Evolutionary conservation across 495 filamentous ascomycete genomes (phyloP).

Genomic region (Xylaria venustula): DNA sequence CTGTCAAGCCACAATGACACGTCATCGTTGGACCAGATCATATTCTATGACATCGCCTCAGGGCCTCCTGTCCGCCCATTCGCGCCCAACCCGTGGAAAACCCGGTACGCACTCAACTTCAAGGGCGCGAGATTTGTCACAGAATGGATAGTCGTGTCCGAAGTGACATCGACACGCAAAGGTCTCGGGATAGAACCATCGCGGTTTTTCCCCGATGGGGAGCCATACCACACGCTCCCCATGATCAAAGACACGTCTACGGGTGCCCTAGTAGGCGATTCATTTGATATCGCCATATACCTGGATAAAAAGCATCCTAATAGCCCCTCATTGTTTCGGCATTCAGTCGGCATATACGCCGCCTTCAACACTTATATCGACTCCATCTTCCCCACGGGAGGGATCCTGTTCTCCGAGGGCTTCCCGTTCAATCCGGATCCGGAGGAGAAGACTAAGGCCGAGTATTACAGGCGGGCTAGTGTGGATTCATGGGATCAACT

Average conservation of each 20-base stretch:
- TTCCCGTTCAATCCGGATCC: constrained; percentile 48
- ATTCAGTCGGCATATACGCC: constrained; percentile 25
- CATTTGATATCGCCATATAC: constrained; percentile 61
- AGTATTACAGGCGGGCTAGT: constrained; percentile 47
- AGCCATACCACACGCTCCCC: constrained; percentile 59
- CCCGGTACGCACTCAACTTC: constrained; percentile 60
- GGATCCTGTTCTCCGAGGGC: constrained; percentile 26
- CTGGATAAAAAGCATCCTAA: constrained; percentile 50
- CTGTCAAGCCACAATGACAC: background rate
- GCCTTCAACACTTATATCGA: constrained; percentile 43
- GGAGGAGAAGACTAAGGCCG: constrained; percentile 40
- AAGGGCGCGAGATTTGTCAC: constrained; percentile 53
- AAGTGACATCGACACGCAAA: constrained; percentile 47
- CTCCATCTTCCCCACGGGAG: constrained; percentile 39
- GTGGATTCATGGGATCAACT: constrained; percentile 49
- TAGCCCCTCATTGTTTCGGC: constrained; percentile 19
- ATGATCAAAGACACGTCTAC: constrained; percentile 52
- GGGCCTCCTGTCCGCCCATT: constrained; percentile 34
- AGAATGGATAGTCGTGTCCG: constrained; percentile 46
- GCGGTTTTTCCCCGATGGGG: constrained; percentile 57
- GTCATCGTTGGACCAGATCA: background rate
- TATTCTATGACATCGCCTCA: constrained; percentile 59
- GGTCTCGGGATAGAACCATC: constrained; percentile 42
- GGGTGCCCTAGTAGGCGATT: constrained; percentile 50
- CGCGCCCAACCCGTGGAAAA: constrained; percentile 62